Conservation (phyloP, 805 yeast species). For the Candida insectalens region DNA sequence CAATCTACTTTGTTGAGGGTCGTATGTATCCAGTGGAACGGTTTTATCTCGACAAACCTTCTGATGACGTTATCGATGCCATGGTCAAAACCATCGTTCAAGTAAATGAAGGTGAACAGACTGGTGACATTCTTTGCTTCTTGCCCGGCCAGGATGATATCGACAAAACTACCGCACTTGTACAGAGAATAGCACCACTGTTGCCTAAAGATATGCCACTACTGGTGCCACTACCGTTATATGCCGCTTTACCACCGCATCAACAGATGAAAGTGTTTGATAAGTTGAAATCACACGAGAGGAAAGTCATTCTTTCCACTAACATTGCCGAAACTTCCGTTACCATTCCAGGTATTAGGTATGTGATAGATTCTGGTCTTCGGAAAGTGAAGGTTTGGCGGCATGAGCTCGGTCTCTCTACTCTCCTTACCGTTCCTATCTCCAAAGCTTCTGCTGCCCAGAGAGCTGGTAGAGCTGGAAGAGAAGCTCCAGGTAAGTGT, state of each 20-base stretch:
- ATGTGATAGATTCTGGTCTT: slow-evolving; percentile 87
- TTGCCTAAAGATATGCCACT: slow-evolving; percentile 69
- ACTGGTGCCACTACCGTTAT: slow-evolving; percentile 72
- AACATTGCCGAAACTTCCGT: slow-evolving; percentile 97
- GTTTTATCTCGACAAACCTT: slow-evolving; percentile 49
- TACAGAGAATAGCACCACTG: slow-evolving; percentile 51
- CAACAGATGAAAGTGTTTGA: slow-evolving; percentile 78
- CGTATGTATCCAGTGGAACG: slow-evolving; percentile 78
- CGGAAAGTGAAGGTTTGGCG: slow-evolving; percentile 94
- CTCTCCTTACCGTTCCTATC: slow-evolving; percentile 83
- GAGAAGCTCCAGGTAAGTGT: slow-evolving; percentile 89
- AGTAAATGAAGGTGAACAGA: slow-evolving; percentile 66
- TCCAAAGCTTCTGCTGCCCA: slow-evolving; percentile 93
- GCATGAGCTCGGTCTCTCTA: slow-evolving; percentile 86
- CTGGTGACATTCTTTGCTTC: slow-evolving; percentile 89
- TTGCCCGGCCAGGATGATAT: slow-evolving; percentile 97
- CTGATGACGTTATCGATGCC: slow-evolving; percentile 79
- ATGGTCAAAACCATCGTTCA: slow-evolving; percentile 67
- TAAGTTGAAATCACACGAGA: slow-evolving; percentile 48
- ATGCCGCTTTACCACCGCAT: slow-evolving; percentile 86
- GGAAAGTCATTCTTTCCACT: slow-evolving; percentile 87
- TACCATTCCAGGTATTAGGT: slow-evolving; percentile 89
- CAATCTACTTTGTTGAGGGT: slow-evolving; percentile 84
- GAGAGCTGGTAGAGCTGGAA: slow-evolving; percentile 98
- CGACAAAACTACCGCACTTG: slow-evolving; percentile 64